Percentiles rank a stretch among this genome's conserved stretches.
phyloP scores from a whole-genome alignment of 306 rosid genomes.

The Vicia faba region DNA sequence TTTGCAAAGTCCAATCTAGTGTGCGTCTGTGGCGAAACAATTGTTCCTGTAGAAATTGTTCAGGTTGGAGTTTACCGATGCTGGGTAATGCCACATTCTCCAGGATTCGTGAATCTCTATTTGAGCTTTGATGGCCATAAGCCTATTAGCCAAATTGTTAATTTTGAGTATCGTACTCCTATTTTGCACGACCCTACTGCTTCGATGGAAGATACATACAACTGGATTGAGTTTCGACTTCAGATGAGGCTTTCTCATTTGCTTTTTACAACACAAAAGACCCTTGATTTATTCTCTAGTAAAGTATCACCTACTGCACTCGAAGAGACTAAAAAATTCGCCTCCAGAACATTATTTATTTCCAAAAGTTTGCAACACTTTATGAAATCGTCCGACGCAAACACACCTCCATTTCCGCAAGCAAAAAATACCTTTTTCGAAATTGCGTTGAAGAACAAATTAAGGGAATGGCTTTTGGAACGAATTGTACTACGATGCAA shows the following conservation, averaged over 20 bases:
- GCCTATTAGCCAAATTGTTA: conserved; percentile 76
- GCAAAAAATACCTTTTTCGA: conserved; percentile 68
- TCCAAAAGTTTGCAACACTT: conserved; percentile 57
- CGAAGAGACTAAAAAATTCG: conserved; percentile 63
- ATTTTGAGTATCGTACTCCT: conserved; percentile 78
- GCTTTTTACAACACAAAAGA: conserved; percentile 65
- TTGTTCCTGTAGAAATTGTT: conserved; percentile 65
- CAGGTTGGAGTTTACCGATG: conserved; percentile 94
- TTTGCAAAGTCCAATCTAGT: conserved; percentile 61
- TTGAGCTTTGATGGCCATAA: conserved; percentile 77
- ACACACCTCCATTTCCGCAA: conserved; percentile 51
- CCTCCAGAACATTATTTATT: conserved; percentile 54
- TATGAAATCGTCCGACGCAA: conserved; percentile 54
- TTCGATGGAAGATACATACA: conserved; percentile 50
- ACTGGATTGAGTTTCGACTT: conserved; percentile 61
- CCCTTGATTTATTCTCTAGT: conserved; percentile 58
- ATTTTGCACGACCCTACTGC: conserved; percentile 46
- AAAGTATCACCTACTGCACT: conserved; percentile 53
- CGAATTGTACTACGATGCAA: conserved; percentile 56
- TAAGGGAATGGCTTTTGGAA: conserved; percentile 87
- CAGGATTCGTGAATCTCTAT: conserved; percentile 64
- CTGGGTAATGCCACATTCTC: conserved; percentile 60
- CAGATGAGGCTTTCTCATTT: conserved; percentile 72
- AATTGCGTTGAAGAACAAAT: conserved; percentile 62
- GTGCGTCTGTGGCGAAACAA: conserved; percentile 69